Evolutionary conservation across 176 grass and related monocot genomes (phyloP).

Genomic region (Carex pumila): DNA sequence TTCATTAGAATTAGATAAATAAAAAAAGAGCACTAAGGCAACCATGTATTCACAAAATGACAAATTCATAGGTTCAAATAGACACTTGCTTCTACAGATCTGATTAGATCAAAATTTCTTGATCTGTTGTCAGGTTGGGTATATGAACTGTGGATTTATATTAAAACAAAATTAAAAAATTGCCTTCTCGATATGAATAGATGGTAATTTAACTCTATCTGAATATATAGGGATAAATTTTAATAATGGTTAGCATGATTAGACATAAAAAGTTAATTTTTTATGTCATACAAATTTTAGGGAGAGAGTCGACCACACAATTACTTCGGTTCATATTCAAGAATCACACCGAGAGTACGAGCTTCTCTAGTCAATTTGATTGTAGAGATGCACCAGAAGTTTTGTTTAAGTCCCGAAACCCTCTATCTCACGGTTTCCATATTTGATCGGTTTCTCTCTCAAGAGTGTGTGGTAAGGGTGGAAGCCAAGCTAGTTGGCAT

Average conservation of each 20-base stretch:
- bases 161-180: not conserved
- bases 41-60: no score
- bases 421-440: conserved; percentile 60
- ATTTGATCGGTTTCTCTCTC: conserved; percentile 59
- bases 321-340: conserved; percentile 53
- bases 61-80: not conserved
- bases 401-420: conserved; percentile 67
- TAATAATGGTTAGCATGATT: not conserved
- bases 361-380: conserved; percentile 68
- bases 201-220: not conserved
- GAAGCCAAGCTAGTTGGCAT: conserved; percentile 77
- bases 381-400: conserved; percentile 76
- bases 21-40: not conserved
- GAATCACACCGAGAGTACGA: conserved; percentile 73
- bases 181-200: not conserved
- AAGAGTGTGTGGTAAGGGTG: conserved; percentile 33
- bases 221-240: not conserved
- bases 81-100: not conserved
- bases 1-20: not conserved
- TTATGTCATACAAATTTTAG: not conserved
- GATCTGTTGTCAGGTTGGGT: not conserved
- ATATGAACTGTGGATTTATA: not conserved
- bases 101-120: not conserved
- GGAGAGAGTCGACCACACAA: not conserved
- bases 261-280: not conserved